Evolutionary conservation across 208 protist species (phyloP).

Genomic region (Jaenimonas drosophilae): DNA sequence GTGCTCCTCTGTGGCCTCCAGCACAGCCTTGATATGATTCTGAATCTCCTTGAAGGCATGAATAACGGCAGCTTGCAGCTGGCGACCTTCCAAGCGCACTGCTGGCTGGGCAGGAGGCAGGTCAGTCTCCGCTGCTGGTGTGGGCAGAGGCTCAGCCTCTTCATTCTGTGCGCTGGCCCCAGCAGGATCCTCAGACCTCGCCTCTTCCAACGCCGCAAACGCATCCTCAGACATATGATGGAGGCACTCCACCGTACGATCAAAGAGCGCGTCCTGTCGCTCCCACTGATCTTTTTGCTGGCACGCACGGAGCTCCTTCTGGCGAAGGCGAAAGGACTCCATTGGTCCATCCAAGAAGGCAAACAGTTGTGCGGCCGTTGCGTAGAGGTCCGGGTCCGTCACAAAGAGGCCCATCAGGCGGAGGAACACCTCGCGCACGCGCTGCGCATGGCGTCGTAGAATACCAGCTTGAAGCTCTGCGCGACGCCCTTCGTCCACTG

Average conservation of each 20-base stretch:
- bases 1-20: conserved; percentile 69
- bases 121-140: not conserved
- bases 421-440: conserved; percentile 58
- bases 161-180: not conserved
- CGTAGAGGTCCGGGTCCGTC: conserved; percentile 76
- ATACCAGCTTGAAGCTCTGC: conserved; percentile 21
- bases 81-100: too few relatives aligned
- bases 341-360: conserved; percentile 68
- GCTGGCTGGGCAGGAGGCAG: conserved; percentile 5
- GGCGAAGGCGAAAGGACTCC: conserved; percentile 36
- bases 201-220: conserved; percentile 18
- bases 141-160: too few relatives aligned
- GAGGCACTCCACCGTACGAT: conserved; percentile 51
- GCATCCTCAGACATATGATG: conserved; percentile 30
- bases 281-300: conserved; percentile 83
- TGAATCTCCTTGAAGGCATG: conserved; percentile 35
- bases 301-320: conserved; percentile 76
- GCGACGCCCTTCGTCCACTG: conserved; percentile 7
- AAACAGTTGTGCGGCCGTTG: conserved; percentile 49
- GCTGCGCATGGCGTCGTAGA: conserved; percentile 49
- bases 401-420: conserved; percentile 68
- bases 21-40: conserved; percentile 42
- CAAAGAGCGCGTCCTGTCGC: conserved; percentile 33
- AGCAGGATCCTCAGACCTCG: conserved; percentile 9
- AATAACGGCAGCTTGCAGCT: conserved; percentile 26